Conservation (phyloP, 1,284 basidiomycete genomes). For the Boletus albobrunnescens region DNA sequence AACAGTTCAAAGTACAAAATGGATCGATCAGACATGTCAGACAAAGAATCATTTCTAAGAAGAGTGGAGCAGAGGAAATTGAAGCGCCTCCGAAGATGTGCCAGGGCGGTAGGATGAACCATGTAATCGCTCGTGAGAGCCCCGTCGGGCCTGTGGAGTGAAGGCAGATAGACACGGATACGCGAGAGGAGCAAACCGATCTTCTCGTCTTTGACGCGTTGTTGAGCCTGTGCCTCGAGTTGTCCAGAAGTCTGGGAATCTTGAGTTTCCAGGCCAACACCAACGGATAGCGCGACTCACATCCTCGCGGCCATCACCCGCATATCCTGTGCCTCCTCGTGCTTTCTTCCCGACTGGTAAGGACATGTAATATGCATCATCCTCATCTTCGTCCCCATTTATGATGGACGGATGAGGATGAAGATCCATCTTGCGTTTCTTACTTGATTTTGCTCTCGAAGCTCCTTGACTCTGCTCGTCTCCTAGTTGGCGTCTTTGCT, state of each 20-base stretch:
- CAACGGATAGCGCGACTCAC: constrained; percentile 44
- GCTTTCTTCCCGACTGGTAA: constrained; percentile 52
- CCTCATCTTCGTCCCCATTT: constrained; percentile 53
- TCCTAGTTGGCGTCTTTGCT: constrained; percentile 46
- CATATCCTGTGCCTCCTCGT: constrained; percentile 81
- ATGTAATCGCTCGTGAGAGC: constrained; percentile 80
- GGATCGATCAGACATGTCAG: constrained; percentile 87
- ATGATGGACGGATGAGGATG: constrained; percentile 26
- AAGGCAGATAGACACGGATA: constrained; percentile 77
- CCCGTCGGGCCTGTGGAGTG: constrained; percentile 66
- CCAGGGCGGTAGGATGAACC: constrained; percentile 83
- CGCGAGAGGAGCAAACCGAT: constrained; percentile 64
- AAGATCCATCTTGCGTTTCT: constrained; percentile 49
- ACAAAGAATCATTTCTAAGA: constrained; percentile 83
- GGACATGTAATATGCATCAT: constrained; percentile 45
- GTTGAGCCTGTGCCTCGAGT: constrained; percentile 66
- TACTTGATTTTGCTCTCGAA: constrained; percentile 40
- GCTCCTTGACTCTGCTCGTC: constrained; percentile 36
- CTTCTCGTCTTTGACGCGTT: constrained; percentile 65
- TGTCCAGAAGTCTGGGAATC: constrained; percentile 67
- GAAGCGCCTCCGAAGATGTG: constrained; percentile 84
- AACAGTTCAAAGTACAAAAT: constrained; percentile 85
- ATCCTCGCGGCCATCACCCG: constrained; percentile 74
- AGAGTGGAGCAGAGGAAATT: constrained; percentile 81
- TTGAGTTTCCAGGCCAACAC: constrained; percentile 2